These are phyloP conservation scores for Phytophthora megakarya DNA, from an alignment of 352 stramenopile species.

Conservation along the genomic window DNA sequence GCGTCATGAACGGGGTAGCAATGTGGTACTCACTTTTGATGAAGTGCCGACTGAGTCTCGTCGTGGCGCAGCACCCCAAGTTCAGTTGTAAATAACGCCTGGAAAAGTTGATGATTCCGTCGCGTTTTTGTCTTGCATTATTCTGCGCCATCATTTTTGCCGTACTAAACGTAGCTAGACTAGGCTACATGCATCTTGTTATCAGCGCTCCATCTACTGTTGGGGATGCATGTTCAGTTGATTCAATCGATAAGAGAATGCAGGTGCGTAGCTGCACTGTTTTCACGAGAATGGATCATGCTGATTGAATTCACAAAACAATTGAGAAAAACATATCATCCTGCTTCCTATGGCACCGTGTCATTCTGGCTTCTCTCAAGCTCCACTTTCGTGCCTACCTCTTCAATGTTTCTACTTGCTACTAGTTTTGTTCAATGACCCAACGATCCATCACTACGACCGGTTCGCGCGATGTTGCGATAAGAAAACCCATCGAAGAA, in stretches of 20 bases:
- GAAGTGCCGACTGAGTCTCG: conserved; percentile 23
- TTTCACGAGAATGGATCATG: conserved; percentile 12
- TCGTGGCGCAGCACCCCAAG: conserved; percentile 22
- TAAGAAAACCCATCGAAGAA: conserved; percentile 90
- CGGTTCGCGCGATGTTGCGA: conserved; percentile 45
- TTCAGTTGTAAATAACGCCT: conserved; percentile 37
- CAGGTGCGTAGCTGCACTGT: not conserved
- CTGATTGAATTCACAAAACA: conserved; percentile 24
- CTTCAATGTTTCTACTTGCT: conserved; percentile 30
- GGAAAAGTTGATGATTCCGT: conserved; percentile 6
- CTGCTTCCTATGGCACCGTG: conserved; percentile 16
- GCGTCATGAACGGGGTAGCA: conserved; percentile 23
- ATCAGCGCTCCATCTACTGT: not conserved
- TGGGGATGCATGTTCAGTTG: not conserved
- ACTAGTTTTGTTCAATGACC: conserved; percentile 26
- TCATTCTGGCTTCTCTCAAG: not conserved
- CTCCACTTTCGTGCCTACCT: conserved; percentile 16
- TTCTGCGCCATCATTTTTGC: conserved; percentile 13
- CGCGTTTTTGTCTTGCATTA: not conserved
- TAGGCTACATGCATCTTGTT: too few species aligned
- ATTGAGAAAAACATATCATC: conserved; percentile 26
- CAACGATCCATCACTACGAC: conserved; percentile 21
- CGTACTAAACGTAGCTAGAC: not conserved
- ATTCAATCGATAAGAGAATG: not conserved
- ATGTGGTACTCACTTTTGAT: conserved; percentile 38